phyloP scores from a whole-genome alignment of 345 rosid species.

The Eucalyptus coolabah region DNA sequence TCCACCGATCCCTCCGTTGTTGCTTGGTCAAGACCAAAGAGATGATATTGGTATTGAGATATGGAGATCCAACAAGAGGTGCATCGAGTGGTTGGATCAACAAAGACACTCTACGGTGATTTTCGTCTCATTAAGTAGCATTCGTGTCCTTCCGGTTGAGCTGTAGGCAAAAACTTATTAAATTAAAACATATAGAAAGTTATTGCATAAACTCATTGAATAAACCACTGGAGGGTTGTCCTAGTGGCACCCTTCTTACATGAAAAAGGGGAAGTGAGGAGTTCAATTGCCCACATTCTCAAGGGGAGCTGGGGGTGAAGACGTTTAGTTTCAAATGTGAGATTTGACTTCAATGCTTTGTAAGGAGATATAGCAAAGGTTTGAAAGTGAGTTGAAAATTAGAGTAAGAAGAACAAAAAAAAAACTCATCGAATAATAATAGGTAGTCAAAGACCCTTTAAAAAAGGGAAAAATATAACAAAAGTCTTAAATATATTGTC shows the following conservation, averaged over 20 bases:
- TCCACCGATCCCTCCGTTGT: not conserved
- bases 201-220: not conserved
- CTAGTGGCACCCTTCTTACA: not conserved
- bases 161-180: not conserved
- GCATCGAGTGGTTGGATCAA: not conserved
- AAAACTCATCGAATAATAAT: not conserved
- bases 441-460: not conserved
- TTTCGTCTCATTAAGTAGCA: not conserved
- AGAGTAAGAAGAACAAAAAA: no score
- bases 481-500: no score
- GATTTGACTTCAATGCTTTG: accelerated
- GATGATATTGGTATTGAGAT: not conserved
- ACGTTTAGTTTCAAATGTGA: no score
- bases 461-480: not conserved
- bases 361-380: not conserved
- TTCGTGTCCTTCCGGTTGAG: not conserved
- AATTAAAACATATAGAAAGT: not conserved
- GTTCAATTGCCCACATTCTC: not conserved
- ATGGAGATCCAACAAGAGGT: not conserved
- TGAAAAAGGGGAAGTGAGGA: not conserved
- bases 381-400: not conserved
- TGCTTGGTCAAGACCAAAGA: not conserved
- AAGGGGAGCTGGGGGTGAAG: not conserved
- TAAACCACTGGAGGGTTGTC: not conserved
- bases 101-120: not conserved